phyloP scores from a whole-genome alignment of 495 filamentous ascomycete genomes.

The Neurospora sublineolata region DNA sequence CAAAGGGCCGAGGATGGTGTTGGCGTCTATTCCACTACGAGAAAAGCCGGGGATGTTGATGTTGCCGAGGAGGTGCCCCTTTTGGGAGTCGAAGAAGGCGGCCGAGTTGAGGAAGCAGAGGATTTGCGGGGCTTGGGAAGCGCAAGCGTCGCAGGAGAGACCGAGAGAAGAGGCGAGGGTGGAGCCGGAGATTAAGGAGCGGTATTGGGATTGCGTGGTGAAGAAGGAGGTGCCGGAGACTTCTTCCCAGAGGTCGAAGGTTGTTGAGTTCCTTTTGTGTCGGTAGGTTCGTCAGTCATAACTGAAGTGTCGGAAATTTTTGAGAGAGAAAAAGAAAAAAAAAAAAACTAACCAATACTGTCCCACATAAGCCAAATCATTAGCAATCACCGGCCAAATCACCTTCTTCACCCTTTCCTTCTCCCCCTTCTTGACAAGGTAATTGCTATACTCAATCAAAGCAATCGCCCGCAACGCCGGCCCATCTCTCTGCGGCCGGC shows the following conservation, averaged over 20 bases:
- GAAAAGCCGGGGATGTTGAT: slow-evolving; percentile 27
- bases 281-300: no score
- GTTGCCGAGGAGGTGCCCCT: slow-evolving; percentile 43
- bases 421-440: slow-evolving; percentile 32
- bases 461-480: slow-evolving; percentile 54
- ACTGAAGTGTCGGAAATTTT: no score
- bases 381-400: slow-evolving; percentile 50
- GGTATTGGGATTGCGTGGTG: slow-evolving; percentile 27
- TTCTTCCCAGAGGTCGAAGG: slow-evolving; percentile 63
- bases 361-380: slow-evolving; percentile 53
- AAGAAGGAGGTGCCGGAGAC: slow-evolving; percentile 49
- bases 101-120: slow-evolving; percentile 48
- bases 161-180: slow-evolving; percentile 36
- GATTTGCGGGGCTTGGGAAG: slow-evolving; percentile 39
- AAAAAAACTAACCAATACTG: slow-evolving; percentile 57
- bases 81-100: neutral
- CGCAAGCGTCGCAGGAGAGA: slow-evolving; percentile 29
- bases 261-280: slow-evolving; percentile 43
- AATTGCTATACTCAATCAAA: slow-evolving; percentile 31
- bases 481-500: slow-evolving; percentile 55
- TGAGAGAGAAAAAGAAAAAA: no score
- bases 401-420: slow-evolving; percentile 21
- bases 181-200: slow-evolving; percentile 46
- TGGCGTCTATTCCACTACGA: slow-evolving; percentile 48
- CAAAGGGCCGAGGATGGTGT: slow-evolving; percentile 47